Base-by-base conservation (phyloP, 192 early-diverging fungal genomes). In the Backusella westeae region DNA sequence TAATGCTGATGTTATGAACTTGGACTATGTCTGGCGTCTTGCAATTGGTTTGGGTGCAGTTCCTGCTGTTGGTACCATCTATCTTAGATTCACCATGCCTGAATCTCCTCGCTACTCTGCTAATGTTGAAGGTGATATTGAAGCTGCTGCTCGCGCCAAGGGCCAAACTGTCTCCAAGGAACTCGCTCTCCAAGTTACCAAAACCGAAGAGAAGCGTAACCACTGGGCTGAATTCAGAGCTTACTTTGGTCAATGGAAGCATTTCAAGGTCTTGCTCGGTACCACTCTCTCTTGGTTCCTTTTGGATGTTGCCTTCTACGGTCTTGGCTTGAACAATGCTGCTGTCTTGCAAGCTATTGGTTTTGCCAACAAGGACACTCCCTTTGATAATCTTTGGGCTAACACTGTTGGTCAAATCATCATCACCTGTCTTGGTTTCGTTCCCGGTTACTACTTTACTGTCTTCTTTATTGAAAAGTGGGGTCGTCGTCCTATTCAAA, bases 1-100 rank as follows among this genome's bases (percentile, higher is more conserved):
- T 75, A 80, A 88, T 65, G 81, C 71, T 15, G 90, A 96, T 75
- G 69, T 82, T 26, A 68, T 83, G 35, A 85, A 87, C 77, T 80
- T 96, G 53, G 96, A 97, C 81, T 91, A 92, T 75, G 96, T 96
- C 56, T 98, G 96, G 96, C 92, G 96, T 68, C 83, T 97, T 67
- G 86, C 90, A 70, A 82, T 96, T 38, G 94, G 92, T 71, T 83
- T 96, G 75, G 95, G 95, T 73, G 87, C 87, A 76, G 74, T 98
- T 35, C 96, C 96, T 4, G 92, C 89, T 23, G 53, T 95, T 23
- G 85, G 84, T 59, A 91, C 96, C 23, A 84, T 98, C 74, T 98
- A 97, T 87, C 94, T 90, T 85, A 92, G 94, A 49, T 68, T 94
- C 53, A 95, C 93, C 71, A 95, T 96, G 79, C 94, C 94, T 32